Conservation (phyloP, 495 filamentous ascomycete genomes). For the Tuber indicum region DNA sequence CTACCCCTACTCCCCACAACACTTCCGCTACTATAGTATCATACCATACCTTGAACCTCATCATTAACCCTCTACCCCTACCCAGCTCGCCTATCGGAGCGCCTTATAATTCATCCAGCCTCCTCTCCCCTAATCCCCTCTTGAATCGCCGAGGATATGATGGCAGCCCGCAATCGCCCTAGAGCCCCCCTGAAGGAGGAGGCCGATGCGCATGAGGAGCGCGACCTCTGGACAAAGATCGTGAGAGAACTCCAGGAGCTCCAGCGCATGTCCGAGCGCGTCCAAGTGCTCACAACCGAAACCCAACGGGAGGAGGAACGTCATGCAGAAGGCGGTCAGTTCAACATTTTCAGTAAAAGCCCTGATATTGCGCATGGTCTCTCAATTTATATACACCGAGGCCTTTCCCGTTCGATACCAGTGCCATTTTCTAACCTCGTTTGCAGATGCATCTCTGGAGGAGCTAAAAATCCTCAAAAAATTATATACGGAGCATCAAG, state of each 20-base stretch:
- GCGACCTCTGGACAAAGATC: conserved; percentile 38
- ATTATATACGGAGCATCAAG: conserved; percentile 29
- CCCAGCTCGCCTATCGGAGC: not conserved
- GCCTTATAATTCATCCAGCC: not conserved
- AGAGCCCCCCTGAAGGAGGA: conserved; percentile 35
- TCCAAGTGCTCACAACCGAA: conserved; percentile 29
- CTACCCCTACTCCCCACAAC: not conserved
- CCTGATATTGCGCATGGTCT: not conserved
- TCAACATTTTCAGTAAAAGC: not conserved
- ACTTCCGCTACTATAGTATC: no score
- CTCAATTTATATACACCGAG: not conserved
- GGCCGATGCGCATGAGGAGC: conserved; percentile 40
- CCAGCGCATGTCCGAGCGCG: conserved; percentile 28
- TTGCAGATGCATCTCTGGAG: conserved; percentile 30
- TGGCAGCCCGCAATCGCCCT: conserved; percentile 40
- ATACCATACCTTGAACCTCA: not conserved
- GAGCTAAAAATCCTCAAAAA: conserved; percentile 25
- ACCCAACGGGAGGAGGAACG: conserved; percentile 35
- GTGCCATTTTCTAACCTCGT: not conserved
- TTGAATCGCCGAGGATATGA: conserved; percentile 4
- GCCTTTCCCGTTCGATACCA: not conserved
- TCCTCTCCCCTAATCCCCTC: not conserved
- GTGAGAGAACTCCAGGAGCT: conserved; percentile 38
- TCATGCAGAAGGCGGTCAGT: conserved; percentile 32
- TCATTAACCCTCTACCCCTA: not conserved